phyloP scores from a whole-genome alignment of 1,284 basidiomycete genomes.

The Xerocomus nothofagi region DNA sequence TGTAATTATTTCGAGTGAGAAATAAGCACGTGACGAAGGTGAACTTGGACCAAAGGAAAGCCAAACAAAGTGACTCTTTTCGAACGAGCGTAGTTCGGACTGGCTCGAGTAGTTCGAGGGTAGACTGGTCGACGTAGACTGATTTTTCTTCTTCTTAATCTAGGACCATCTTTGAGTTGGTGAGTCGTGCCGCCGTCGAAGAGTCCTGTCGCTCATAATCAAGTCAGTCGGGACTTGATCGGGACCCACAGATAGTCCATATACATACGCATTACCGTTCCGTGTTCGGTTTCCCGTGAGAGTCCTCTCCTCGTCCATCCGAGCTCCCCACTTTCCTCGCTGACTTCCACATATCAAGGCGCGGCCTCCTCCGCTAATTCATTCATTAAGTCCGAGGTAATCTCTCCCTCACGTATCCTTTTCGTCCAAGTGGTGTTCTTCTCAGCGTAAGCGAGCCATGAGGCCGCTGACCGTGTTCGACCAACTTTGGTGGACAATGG shows the following conservation, averaged over 20 bases:
- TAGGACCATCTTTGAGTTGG: conserved; percentile 11
- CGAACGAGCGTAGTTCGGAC: no score
- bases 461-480: conserved; percentile 17
- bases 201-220: conserved; percentile 26
- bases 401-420: conserved; percentile 10
- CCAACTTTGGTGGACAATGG: conserved; percentile 27
- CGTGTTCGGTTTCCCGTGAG: conserved; percentile 44
- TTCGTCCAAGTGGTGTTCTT: conserved; percentile 3
- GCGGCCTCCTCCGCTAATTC: conserved; percentile 70
- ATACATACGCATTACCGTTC: conserved; percentile 36
- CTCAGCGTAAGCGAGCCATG: conserved; percentile 29
- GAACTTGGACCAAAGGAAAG: conserved; percentile 30
- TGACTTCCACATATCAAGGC: conserved; percentile 43
- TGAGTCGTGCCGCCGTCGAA: conserved; percentile 20
- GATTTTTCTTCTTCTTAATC: conserved; percentile 4
- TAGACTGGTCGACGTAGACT: conserved; percentile 3
- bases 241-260: conserved; percentile 48
- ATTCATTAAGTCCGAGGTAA: conserved; percentile 57
- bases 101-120: not conserved
- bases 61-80: conserved; percentile 21
- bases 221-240: conserved; percentile 33
- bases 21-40: conserved; percentile 28
- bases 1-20: no score
- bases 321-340: conserved; percentile 1
- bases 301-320: conserved; percentile 25